Conservation (phyloP, 192 early-diverging fungal species). For the Gorgonomyces haynaldii region DNA sequence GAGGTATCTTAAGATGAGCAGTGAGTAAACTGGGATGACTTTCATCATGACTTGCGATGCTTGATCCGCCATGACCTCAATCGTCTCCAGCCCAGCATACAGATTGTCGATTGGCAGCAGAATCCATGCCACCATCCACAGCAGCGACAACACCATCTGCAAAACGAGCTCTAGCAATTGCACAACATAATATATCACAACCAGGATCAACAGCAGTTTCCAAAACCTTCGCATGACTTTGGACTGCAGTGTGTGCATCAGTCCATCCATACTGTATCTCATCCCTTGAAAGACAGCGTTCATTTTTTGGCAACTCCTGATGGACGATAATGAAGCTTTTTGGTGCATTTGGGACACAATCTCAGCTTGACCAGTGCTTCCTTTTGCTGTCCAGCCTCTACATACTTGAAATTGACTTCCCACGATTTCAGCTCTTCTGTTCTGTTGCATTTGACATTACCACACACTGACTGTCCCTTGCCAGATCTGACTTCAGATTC, state of each 20-base stretch:
- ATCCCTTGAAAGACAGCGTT: constrained; percentile 20
- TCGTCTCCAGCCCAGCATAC: not conserved
- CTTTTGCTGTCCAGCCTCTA: constrained; percentile 58
- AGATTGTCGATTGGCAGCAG: not conserved
- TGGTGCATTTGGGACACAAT: constrained; percentile 56
- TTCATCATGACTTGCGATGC: constrained; percentile 7
- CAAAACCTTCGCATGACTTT: not conserved
- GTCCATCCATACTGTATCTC: not conserved
- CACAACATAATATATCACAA: not conserved
- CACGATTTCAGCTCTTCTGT: constrained; percentile 48
- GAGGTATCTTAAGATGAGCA: constrained; percentile 1
- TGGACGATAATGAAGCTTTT: constrained; percentile 69
- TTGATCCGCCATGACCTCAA: not conserved
- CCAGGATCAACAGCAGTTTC: not conserved
- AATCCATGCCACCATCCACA: too few relatives aligned
- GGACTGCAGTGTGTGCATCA: constrained; percentile 4
- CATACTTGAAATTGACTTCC: constrained; percentile 80
- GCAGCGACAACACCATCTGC: too few relatives aligned
- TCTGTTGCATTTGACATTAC: constrained; percentile 31
- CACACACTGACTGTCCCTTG: constrained; percentile 69
- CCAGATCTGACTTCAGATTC: constrained; percentile 53
- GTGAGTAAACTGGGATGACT: constrained; percentile 2
- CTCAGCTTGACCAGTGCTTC: constrained; percentile 75
- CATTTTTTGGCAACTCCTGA: constrained; percentile 46
- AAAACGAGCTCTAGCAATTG: not conserved